A percentile compares a stretch with the other conserved stretches of the same genome.
Evolutionary conservation across 768 basidiomycete species (phyloP).

Genomic region (Boletus reticuloceps): DNA sequence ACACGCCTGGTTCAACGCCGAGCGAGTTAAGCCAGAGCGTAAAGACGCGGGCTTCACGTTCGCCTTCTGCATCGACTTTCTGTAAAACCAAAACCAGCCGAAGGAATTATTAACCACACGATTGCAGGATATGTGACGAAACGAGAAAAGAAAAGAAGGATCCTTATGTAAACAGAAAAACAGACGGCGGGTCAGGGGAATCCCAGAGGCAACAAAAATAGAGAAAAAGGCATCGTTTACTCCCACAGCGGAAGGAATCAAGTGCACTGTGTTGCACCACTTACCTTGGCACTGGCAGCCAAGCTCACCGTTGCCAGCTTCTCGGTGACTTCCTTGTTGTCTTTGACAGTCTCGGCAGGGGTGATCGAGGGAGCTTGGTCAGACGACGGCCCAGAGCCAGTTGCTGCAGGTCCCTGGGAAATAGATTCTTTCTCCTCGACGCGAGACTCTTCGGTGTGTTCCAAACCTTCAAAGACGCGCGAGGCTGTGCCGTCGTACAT

Average conservation of each 20-base stretch:
- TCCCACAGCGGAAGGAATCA: conserved; percentile 12
- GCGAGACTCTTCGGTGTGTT: neutral
- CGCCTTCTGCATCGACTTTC: conserved; percentile 90
- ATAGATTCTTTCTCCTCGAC: neutral
- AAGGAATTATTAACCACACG: conserved; percentile 22
- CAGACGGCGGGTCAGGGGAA: neutral
- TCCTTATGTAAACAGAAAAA: conserved; percentile 3
- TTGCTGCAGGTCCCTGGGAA: conserved; percentile 2
- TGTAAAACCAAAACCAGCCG: conserved; percentile 14
- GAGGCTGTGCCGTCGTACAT: neutral
- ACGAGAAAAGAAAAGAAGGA: neutral
- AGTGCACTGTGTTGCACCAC: conserved; percentile 8
- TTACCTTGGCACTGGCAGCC: conserved; percentile 31
- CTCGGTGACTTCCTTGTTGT: conserved; percentile 25
- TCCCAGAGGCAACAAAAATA: neutral
- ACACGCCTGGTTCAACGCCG: conserved; percentile 93
- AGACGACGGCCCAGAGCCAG: neutral
- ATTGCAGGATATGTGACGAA: conserved; percentile 6
- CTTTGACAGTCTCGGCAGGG: conserved; percentile 13
- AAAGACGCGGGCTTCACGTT: conserved; percentile 96
- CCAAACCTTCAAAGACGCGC: neutral
- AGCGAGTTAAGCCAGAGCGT: conserved; percentile 98
- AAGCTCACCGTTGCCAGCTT: conserved; percentile 27
- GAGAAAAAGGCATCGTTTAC: neutral
- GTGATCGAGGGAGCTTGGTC: neutral